phyloP scores from a whole-genome alignment of 2,329 filamentous ascomycete species.

The Sporothrix euskadiensis region DNA sequence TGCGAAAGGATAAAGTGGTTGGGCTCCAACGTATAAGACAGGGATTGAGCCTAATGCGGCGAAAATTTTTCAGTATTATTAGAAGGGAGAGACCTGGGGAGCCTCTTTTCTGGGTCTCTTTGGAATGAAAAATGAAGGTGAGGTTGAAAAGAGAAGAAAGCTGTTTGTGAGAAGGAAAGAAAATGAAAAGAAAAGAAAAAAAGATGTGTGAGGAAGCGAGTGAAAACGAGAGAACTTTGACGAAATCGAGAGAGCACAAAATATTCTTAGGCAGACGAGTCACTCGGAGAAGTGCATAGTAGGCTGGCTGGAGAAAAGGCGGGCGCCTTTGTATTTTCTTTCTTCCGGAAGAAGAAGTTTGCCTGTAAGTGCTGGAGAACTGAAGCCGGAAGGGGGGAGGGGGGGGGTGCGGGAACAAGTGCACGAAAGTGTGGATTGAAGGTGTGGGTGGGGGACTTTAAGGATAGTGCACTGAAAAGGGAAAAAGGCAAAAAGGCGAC shows the following conservation, averaged over 20 bases:
- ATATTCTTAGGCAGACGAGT: slow-evolving; percentile 15
- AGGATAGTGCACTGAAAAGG: not conserved
- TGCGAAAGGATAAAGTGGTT: slow-evolving; percentile 27
- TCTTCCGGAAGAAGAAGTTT: slow-evolving; percentile 25
- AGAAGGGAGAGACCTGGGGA: not conserved
- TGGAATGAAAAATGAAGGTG: not conserved
- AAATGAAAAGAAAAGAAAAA: not conserved
- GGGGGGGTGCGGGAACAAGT: not conserved
- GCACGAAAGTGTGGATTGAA: slow-evolving; percentile 1
- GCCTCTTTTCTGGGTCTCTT: slow-evolving; percentile 23
- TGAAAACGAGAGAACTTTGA: not conserved
- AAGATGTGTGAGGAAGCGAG: not conserved
- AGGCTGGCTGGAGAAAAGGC: not conserved
- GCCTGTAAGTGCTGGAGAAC: slow-evolving; percentile 21
- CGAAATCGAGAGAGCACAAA: not conserved
- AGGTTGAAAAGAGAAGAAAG: not conserved
- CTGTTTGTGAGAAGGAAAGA: not conserved
- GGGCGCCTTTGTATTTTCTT: slow-evolving; percentile 20
- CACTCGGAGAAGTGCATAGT: not conserved
- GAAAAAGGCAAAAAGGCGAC: not conserved
- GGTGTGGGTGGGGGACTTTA: not conserved
- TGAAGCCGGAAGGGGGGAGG: slow-evolving; percentile 3
- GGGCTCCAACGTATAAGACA: slow-evolving; percentile 29
- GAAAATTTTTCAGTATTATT: slow-evolving; percentile 21
- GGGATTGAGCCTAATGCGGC: slow-evolving; percentile 26